A percentile compares a stretch with the other conserved stretches of the same genome.
Conservation (phyloP, 768 basidiomycete genomes). For the Leccinum imitatum region DNA sequence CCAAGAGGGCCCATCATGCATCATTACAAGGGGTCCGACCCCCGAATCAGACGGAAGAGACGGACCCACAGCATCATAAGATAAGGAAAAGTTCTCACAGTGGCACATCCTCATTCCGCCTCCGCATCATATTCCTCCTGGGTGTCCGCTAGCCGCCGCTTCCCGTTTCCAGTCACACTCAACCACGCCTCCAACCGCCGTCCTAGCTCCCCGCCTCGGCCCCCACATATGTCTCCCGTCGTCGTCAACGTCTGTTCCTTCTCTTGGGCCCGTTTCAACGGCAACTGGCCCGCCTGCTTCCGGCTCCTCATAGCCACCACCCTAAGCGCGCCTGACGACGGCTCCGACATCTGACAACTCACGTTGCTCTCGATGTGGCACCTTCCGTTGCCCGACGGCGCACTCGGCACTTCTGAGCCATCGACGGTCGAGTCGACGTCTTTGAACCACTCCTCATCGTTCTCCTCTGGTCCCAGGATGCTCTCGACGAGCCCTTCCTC, state of each 20-base stretch:
- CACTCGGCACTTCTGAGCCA: constrained; percentile 20
- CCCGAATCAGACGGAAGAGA: background rate
- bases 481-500: constrained; percentile 80
- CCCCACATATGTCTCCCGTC: constrained; percentile 77
- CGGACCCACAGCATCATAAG: background rate
- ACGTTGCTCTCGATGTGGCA: background rate
- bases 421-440: constrained; percentile 32
- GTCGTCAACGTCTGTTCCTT: constrained; percentile 69
- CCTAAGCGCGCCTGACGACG: constrained; percentile 21
- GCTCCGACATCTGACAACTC: constrained; percentile 11
- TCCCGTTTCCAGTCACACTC: constrained; percentile 36
- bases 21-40: constrained; percentile 5
- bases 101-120: constrained; percentile 19
- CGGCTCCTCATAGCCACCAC: constrained; percentile 29
- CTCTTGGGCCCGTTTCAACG: constrained; percentile 60
- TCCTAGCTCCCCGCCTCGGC: constrained; percentile 76
- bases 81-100: background rate
- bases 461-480: constrained; percentile 71
- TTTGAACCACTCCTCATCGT: constrained; percentile 71
- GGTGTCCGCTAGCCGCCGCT: constrained; percentile 9
- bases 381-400: constrained; percentile 1
- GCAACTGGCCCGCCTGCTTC: constrained; percentile 46
- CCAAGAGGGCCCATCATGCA: background rate
- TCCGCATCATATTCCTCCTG: constrained; percentile 17
- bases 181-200: constrained; percentile 76